Evolutionary conservation across 2,329 filamentous ascomycete genomes (phyloP), one percentile per base, ranked within the genome.

Genomic region (Emmonsia crescens): DNA sequence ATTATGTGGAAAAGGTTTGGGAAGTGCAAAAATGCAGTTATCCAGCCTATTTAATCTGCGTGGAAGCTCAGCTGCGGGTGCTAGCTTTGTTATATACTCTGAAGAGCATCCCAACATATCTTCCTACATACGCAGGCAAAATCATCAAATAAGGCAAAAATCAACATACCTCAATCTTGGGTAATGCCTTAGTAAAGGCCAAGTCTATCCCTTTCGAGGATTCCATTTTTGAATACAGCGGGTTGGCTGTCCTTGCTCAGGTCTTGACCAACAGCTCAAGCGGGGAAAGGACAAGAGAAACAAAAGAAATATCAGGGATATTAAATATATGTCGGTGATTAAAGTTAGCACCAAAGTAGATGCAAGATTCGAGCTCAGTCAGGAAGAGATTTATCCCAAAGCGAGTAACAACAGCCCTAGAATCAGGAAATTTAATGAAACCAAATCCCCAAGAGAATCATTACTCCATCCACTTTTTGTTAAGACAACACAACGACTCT

Each of bases 151-250:
- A 38, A 42, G 19, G 19, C 12, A 31, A 8, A 57, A 42, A 51
- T n/a, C 27, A 58, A 27, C 64, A 14, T 67, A 75, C 73, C 68
- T 76, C 74, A 44, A 75, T 67, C 59, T 76, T 75, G 5, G 74
- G 74, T 6, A 76, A 63, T 10, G 66, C 64, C 62, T 67, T 71
- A 3, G 71, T 73, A 48, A 75, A 76, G 10, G 52, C 56, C 33
- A 62, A 54, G 46, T 70, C 68, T n/a, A 75, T 72, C 8, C 66
- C 66, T 16, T 67, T 66, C 6, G 65, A 64, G 48, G 64, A 56
- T 59, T 68, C 63, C 70, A 73, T 74, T 63, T 57, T 56, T 4
- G 27, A 48, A 57, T n/a, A 6, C 27, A 61, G 8, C 16, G 19
- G 46, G 51, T 29, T 16, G 19, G 16, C 29, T 31, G 31, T 42